Evolutionary conservation across 2,329 filamentous ascomycete species (phyloP).

Genomic region (Sporothrix euskadiensis): DNA sequence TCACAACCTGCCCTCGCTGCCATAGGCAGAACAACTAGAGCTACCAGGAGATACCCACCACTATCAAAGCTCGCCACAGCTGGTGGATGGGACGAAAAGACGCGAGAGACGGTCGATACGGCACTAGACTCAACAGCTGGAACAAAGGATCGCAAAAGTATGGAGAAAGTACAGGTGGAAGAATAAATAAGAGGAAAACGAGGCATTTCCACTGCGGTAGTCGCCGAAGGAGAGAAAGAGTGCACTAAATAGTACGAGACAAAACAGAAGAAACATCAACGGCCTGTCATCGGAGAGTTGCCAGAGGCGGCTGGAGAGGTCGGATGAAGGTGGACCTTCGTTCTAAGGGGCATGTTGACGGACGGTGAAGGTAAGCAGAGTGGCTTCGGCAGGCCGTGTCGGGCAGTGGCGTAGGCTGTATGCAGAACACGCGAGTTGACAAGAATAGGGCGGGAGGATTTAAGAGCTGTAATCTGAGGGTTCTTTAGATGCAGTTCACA

Average conservation of each 20-base stretch:
- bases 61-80: slow-evolving; percentile 1
- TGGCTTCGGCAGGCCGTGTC: neutral
- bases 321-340: neutral
- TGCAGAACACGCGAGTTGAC: neutral
- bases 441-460: neutral
- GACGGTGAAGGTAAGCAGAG: neutral
- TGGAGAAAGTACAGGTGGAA: neutral
- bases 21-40: neutral
- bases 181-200: neutral
- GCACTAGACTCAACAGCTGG: neutral
- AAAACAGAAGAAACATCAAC: neutral
- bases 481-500: neutral
- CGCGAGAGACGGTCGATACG: neutral
- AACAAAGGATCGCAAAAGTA: neutral
- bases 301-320: neutral
- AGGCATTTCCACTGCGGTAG: neutral
- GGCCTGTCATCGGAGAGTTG: neutral
- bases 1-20: neutral
- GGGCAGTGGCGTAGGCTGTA: neutral
- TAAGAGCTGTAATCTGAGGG: neutral
- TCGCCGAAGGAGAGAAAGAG: neutral
- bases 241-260: neutral
- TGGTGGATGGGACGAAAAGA: neutral
- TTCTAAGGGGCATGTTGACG: neutral
- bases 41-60: neutral